phyloP scores from a whole-genome alignment of 306 rosid species.

The Medicago truncatula region MtrunA17r5.0-ANR NC_053045.1:49542501-49543000 shows the following conservation, averaged over 20 bases:
- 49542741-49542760: conserved; percentile 26
- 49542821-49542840: conserved; percentile 40
- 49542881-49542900: conserved; percentile 37
- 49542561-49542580: not conserved
- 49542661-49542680: conserved; percentile 61
- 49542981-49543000: conserved; percentile 86
- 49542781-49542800: conserved; percentile 30
- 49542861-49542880: conserved; percentile 36
- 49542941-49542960: conserved; percentile 39
- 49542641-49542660: conserved; percentile 48
- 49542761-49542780: conserved; percentile 7
- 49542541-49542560: not conserved
- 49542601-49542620: conserved; percentile 9
- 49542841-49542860: conserved; percentile 36
- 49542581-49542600: not conserved
- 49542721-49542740: not conserved
- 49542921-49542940: conserved; percentile 43
- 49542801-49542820: conserved; percentile 14
- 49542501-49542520: no score
- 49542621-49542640: conserved; percentile 38
- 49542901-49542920: conserved; percentile 40
- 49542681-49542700: conserved; percentile 28
- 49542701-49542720: no score
- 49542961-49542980: conserved; percentile 83
- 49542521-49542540: no score